Conservation (phyloP, 768 basidiomycete genomes). For the Nevesoporus exiguus region DNA sequence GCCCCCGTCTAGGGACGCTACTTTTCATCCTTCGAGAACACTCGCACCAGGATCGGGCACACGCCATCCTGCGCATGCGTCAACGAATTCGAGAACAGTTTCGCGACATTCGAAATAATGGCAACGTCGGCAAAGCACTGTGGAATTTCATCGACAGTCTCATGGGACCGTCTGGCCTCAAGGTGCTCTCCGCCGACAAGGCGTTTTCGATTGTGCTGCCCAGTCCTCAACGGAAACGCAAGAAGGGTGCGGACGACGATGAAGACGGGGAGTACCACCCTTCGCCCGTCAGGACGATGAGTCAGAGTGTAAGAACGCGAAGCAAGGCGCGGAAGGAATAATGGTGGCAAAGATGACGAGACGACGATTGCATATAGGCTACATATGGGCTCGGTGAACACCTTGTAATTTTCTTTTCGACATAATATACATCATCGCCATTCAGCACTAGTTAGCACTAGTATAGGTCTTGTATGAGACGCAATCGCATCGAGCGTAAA, state of each 20-base stretch:
- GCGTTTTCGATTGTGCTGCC: slow-evolving; percentile 2
- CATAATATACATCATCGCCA: background rate
- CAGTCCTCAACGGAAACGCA: slow-evolving; percentile 30
- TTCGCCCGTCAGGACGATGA: slow-evolving; percentile 38
- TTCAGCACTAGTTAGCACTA: background rate
- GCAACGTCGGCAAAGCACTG: slow-evolving; percentile 47
- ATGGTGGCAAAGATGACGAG: background rate
- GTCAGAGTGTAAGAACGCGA: slow-evolving; percentile 40
- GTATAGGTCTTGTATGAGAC: too few relatives aligned
- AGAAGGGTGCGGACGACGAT: slow-evolving; percentile 21
- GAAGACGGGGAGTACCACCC: slow-evolving; percentile 51
- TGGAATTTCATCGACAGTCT: slow-evolving; percentile 54
- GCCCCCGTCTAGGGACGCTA: slow-evolving; percentile 55
- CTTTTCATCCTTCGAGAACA: slow-evolving; percentile 50
- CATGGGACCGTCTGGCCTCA: slow-evolving; percentile 31
- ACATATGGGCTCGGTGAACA: background rate
- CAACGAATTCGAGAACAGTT: slow-evolving; percentile 50
- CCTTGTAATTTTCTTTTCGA: background rate
- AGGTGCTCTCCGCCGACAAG: slow-evolving; percentile 29
- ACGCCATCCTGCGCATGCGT: slow-evolving; percentile 57
- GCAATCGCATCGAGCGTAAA: too few relatives aligned
- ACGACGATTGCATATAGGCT: background rate
- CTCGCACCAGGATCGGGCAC: slow-evolving; percentile 45
- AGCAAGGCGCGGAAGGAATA: slow-evolving; percentile 31
- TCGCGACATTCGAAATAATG: slow-evolving; percentile 65